Evolutionary conservation across 306 rosid species (phyloP).

Genomic region (Biancaea sappan): DNA sequence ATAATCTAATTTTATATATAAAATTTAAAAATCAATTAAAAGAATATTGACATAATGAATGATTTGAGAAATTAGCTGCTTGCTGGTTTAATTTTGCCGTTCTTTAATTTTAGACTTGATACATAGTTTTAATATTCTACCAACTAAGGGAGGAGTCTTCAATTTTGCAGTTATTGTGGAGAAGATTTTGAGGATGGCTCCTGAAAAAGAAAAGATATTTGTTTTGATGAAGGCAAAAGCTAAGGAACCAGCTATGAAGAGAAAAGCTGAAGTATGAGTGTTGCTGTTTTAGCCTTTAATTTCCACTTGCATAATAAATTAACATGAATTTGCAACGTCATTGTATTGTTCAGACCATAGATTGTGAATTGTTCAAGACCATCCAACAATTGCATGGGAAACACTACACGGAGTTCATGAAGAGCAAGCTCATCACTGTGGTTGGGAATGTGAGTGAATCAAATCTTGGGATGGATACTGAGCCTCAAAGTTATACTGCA

Average conservation of each 20-base stretch:
- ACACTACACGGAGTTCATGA: conserved; percentile 48
- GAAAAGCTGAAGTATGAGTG: conserved; percentile 53
- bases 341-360: conserved; percentile 37
- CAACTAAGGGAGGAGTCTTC: not conserved
- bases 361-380: conserved; percentile 46
- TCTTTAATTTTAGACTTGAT: not conserved
- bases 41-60: too few species aligned
- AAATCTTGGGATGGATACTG: conserved; percentile 48
- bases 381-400: conserved; percentile 47
- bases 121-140: too few species aligned
- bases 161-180: conserved; percentile 49
- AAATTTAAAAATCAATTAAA: too few species aligned
- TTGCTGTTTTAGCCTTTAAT: not conserved
- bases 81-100: not conserved
- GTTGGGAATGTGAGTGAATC: conserved; percentile 53
- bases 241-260: conserved; percentile 54
- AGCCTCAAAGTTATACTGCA: conserved; percentile 31
- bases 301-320: too few species aligned
- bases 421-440: conserved; percentile 52
- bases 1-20: too few species aligned
- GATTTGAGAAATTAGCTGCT: too few species aligned
- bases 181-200: conserved; percentile 54
- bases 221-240: conserved; percentile 60
- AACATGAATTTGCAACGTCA: not conserved
- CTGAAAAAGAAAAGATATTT: conserved; percentile 54